Conservation (phyloP, 2,329 filamentous ascomycete genomes). For the Monosporascus sp. region DNA sequence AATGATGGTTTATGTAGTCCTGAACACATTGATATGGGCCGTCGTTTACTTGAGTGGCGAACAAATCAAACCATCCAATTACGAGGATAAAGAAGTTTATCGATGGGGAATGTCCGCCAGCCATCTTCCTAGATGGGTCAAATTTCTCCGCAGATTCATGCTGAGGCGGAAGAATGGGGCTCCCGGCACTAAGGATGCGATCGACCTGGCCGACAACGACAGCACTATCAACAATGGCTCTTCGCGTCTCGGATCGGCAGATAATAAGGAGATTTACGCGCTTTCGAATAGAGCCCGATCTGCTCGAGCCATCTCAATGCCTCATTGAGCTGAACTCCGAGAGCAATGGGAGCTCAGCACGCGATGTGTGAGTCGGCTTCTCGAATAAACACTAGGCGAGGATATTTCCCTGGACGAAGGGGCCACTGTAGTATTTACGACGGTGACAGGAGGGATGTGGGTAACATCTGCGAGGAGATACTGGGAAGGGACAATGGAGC, state of each 20-base stretch:
- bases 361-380: neutral
- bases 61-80: constrained; percentile 45
- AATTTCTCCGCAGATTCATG: constrained; percentile 30
- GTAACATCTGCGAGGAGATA: neutral
- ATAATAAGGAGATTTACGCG: constrained; percentile 16
- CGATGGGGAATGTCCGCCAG: constrained; percentile 48
- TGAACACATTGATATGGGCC: constrained; percentile 48
- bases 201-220: constrained; percentile 28
- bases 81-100: constrained; percentile 51
- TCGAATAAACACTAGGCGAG: neutral
- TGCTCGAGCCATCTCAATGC: neutral
- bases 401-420: neutral
- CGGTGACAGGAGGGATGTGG: neutral
- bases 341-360: neutral
- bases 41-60: constrained; percentile 42
- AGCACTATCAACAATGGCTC: constrained; percentile 23
- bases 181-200: constrained; percentile 16
- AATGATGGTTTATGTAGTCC: constrained; percentile 48
- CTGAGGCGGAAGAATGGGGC: constrained; percentile 8
- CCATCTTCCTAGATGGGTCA: constrained; percentile 53
- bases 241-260: constrained; percentile 21
- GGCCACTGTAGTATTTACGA: neutral
- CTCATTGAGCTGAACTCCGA: neutral
- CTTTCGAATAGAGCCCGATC: constrained; percentile 7
- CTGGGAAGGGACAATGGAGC: neutral